These are phyloP conservation scores for Thymus mandschuricus DNA, from an alignment of 257 asterid genomes.

Conservation along the genomic window DNA sequence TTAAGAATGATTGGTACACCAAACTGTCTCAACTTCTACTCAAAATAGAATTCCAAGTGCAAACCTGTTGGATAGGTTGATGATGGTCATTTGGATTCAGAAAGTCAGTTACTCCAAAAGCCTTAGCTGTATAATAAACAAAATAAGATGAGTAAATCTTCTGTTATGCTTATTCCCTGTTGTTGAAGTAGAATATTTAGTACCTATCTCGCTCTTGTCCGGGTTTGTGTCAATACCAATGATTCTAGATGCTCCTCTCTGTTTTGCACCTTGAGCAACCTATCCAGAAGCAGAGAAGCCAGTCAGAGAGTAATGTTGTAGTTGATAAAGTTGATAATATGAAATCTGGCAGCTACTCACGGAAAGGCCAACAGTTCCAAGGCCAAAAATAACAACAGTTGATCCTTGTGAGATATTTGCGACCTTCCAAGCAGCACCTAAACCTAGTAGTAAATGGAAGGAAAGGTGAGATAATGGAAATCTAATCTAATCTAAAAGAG, in stretches of 20 bases:
- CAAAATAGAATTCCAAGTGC: slow-evolving; percentile 13
- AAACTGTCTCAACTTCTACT: background rate
- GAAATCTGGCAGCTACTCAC: slow-evolving; percentile 52
- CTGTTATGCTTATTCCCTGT: slow-evolving; percentile 9
- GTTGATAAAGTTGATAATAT: slow-evolving; percentile 8
- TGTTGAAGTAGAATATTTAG: slow-evolving; percentile 13
- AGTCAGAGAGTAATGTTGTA: background rate
- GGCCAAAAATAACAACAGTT: slow-evolving; percentile 84
- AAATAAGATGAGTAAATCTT: slow-evolving; percentile 7
- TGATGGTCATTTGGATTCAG: slow-evolving; percentile 72
- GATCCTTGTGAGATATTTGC: slow-evolving; percentile 87
- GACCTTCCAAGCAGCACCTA: slow-evolving; percentile 99
- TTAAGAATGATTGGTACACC: slow-evolving; percentile 1
- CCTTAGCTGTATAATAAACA: slow-evolving; percentile 61
- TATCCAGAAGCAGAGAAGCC: slow-evolving; percentile 39
- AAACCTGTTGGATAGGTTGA: slow-evolving; percentile 91
- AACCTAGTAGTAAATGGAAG: slow-evolving; percentile 47
- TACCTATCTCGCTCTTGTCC: slow-evolving; percentile 70
- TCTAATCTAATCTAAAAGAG: too few species aligned
- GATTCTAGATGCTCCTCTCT: slow-evolving; percentile 85
- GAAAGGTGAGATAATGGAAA: too few species aligned
- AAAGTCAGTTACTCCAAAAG: slow-evolving; percentile 87
- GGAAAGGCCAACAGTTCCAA: slow-evolving; percentile 97
- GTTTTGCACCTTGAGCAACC: slow-evolving; percentile 97
- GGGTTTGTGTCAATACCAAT: slow-evolving; percentile 86